Base-by-base conservation (phyloP, 2,329 filamentous ascomycete genomes). In the Neobulgaria alba region DNA sequence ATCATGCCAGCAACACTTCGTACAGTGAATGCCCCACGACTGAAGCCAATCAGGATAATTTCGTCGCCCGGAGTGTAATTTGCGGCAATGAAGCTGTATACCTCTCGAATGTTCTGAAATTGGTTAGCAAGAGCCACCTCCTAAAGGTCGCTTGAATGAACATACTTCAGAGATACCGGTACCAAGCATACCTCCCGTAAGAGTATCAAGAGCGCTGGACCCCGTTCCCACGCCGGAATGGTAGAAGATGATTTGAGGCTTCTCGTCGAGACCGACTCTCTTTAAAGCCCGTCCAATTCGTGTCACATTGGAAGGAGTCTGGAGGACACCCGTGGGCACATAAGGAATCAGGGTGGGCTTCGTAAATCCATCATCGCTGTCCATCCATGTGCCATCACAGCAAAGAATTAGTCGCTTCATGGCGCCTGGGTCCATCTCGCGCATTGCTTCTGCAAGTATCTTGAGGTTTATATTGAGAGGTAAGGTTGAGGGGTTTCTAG, bases 191-290 rank as follows among this genome's bases (percentile, higher is more conserved):
- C 74, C 74, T 4, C 73, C 73, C 0, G 68, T 67, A 12, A 77
- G 46, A 33, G 63, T 63, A 42, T 75, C 71, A n/a, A 74, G 40
- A 20, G 64, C 48, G 33, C 66, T 67, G 47, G 67, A 66, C 1
- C 68, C 68, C 3, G 72, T 74, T 12, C 76, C 76, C 19, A 79
- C 73, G 15, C 76, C 76, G 7, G 73, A 72, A 53, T 77, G 72
- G 53, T 80, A 80, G 51, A 69, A 72, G 42, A 79, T 70, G 48
- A 79, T 68, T 55, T 79, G 75, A 31, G 73, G 63, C 8, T 41
- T 47, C n/a, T 53, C 68, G 53, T 77, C 71, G 23, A 55, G 61
- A 52, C 69, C 72, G 29, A 56, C 61, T 29, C 68, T 66, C 48
- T 68, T 70, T 51, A 80, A 69, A 41, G 72, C 73, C 29, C 74